phyloP scores from a whole-genome alignment of 2,329 filamentous ascomycete genomes.

The Aspergillus sp. region DNA sequence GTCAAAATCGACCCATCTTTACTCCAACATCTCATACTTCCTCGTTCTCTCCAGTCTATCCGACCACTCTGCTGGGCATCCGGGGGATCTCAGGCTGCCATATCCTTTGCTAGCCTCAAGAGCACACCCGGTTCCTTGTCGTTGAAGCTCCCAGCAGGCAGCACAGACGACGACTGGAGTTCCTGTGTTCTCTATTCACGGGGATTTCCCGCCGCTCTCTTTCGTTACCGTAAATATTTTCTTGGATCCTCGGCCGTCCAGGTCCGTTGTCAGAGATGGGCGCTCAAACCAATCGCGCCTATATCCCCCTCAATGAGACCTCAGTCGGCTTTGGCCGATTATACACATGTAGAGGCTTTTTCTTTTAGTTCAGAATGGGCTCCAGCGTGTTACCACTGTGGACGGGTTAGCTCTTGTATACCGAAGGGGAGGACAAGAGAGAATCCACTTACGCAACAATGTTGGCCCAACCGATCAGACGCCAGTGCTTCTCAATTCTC shows the following conservation, averaged over 20 bases:
- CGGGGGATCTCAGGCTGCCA: not conserved
- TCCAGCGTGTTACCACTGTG: slow-evolving; percentile 48
- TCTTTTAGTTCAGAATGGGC: slow-evolving; percentile 40
- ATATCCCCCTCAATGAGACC: slow-evolving; percentile 12
- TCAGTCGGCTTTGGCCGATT: slow-evolving; percentile 13
- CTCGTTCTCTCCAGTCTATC: slow-evolving; percentile 13
- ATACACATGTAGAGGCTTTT: slow-evolving; percentile 7
- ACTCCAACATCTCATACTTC: slow-evolving; percentile 26
- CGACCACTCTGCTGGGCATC: not conserved
- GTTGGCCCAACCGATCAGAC: slow-evolving; percentile 87
- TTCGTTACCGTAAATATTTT: slow-evolving; percentile 28
- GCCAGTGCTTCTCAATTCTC: slow-evolving; percentile 99
- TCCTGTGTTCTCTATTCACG: slow-evolving; percentile 33
- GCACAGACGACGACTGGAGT: slow-evolving; percentile 18
- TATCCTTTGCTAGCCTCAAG: not conserved
- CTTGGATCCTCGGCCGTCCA: slow-evolving; percentile 15
- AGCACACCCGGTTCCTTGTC: not conserved
- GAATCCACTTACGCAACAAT: slow-evolving; percentile 57
- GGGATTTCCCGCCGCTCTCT: slow-evolving; percentile 27
- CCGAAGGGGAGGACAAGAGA: not conserved
- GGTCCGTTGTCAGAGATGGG: slow-evolving; percentile 18
- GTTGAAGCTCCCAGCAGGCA: slow-evolving; percentile 12
- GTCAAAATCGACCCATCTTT: slow-evolving; percentile 28
- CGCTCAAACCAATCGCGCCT: slow-evolving; percentile 11
- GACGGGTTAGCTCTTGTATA: slow-evolving; percentile 11